Conservation (phyloP, 768 basidiomycete genomes). For the Tubosaeta brunneosetosa region DNA sequence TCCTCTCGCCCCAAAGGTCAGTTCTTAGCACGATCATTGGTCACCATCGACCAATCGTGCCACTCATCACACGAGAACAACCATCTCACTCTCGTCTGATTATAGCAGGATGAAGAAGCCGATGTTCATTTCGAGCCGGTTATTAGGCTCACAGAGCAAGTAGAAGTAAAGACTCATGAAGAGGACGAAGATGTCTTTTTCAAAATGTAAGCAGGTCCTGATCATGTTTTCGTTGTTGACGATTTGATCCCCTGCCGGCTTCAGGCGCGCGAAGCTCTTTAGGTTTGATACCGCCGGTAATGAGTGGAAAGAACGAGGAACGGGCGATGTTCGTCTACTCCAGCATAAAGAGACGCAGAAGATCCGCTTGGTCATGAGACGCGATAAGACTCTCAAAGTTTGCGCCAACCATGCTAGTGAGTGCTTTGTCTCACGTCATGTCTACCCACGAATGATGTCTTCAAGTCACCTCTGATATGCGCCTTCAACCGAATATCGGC, state of each 20-base stretch:
- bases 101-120: slow-evolving; percentile 61
- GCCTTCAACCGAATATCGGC: slow-evolving; percentile 93
- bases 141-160: slow-evolving; percentile 91
- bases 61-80: slow-evolving; percentile 24
- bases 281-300: slow-evolving; percentile 72
- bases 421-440: slow-evolving; percentile 17
- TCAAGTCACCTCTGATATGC: slow-evolving; percentile 85
- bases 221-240: neutral
- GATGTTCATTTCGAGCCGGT: slow-evolving; percentile 96
- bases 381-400: slow-evolving; percentile 99
- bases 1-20: slow-evolving; percentile 68
- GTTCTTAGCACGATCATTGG: slow-evolving; percentile 22
- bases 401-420: slow-evolving; percentile 96
- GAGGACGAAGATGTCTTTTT: slow-evolving; percentile 91
- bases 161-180: slow-evolving; percentile 92
- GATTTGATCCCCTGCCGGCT: slow-evolving; percentile 19
- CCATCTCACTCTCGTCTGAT: slow-evolving; percentile 25
- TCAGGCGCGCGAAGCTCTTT: slow-evolving; percentile 97
- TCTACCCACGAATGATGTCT: slow-evolving; percentile 5
- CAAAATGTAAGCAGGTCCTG: slow-evolving; percentile 74
- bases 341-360: slow-evolving; percentile 87
- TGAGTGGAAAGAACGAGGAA: slow-evolving; percentile 99
- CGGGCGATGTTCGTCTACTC: slow-evolving; percentile 91
- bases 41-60: slow-evolving; percentile 15
- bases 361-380: slow-evolving; percentile 95